Conservation (phyloP, 192 early-diverging fungal species). For the Backusella tuberculispora region DNA sequence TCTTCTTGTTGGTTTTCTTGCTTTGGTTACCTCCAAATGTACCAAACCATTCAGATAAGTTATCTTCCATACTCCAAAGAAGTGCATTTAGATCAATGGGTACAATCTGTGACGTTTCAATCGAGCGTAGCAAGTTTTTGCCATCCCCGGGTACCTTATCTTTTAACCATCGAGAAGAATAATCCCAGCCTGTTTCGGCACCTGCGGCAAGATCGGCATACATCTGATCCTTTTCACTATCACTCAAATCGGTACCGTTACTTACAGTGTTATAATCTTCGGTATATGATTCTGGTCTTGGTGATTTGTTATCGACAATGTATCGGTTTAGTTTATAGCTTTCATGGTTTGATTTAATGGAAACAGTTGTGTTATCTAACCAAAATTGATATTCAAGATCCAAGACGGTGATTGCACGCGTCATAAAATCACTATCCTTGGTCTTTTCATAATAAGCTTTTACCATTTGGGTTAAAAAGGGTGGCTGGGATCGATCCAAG, state of each 20-base stretch:
- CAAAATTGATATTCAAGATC: slow-evolving; percentile 67
- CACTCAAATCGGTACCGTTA: slow-evolving; percentile 42
- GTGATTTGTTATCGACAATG: slow-evolving; percentile 54
- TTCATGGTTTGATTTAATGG: slow-evolving; percentile 38
- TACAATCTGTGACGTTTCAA: slow-evolving; percentile 60
- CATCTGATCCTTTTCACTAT: slow-evolving; percentile 35
- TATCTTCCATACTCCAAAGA: slow-evolving; percentile 59
- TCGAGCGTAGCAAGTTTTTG: slow-evolving; percentile 46
- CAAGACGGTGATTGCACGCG: slow-evolving; percentile 55
- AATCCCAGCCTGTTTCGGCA: slow-evolving; percentile 78
- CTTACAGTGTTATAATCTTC: slow-evolving; percentile 61
- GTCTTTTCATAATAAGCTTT: slow-evolving; percentile 58
- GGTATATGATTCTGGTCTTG: slow-evolving; percentile 68
- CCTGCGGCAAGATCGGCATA: slow-evolving; percentile 69
- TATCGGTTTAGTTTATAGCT: slow-evolving; percentile 54
- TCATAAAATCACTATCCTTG: slow-evolving; percentile 49
- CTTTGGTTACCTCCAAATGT: background rate
- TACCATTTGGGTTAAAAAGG: slow-evolving; percentile 71
- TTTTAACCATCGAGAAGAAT: slow-evolving; percentile 61
- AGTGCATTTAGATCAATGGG: slow-evolving; percentile 75
- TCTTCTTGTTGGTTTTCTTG: slow-evolving; percentile 6
- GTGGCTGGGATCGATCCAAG: slow-evolving; percentile 75
- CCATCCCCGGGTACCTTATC: slow-evolving; percentile 28
- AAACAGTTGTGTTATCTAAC: slow-evolving; percentile 54
- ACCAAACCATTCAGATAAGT: slow-evolving; percentile 41